Percentiles rank a stretch among this genome's conserved stretches.
These are phyloP conservation scores for Dryas octopetala DNA, from an alignment of 306 rosid species.

Conservation along the genomic window DNA sequence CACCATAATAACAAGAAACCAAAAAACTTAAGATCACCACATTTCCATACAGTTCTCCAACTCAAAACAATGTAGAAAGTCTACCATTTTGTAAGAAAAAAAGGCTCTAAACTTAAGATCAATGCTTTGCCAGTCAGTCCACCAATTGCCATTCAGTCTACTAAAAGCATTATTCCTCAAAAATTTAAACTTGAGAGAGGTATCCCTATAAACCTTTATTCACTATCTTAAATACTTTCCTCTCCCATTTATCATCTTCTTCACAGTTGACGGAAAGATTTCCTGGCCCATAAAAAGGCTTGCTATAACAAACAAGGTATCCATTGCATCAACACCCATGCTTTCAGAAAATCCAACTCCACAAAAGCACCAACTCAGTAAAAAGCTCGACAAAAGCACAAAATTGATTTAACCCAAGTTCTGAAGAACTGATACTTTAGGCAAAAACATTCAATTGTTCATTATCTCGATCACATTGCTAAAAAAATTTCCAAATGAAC, in stretches of 20 bases:
- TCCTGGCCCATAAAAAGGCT: neutral
- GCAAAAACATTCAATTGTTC: neutral
- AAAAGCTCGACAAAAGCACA: neutral
- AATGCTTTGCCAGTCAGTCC: no score
- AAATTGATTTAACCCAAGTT: neutral
- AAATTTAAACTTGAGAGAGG: no score
- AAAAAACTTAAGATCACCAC: neutral
- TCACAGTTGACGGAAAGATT: no score
- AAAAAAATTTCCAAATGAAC: neutral
- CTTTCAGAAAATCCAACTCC: neutral
- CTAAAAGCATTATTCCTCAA: no score
- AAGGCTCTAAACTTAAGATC: no score
- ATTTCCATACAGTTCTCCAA: no score
- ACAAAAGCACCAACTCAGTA: neutral
- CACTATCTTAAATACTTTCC: neutral
- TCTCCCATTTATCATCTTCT: no score
- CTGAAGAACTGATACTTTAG: neutral
- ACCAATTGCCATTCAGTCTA: no score
- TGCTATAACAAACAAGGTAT: neutral
- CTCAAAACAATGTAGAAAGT: no score
- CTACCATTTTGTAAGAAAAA: no score
- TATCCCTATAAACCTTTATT: no score
- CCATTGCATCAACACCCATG: neutral
- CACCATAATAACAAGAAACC: neutral
- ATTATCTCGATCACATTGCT: no score